phyloP scores from a whole-genome alignment of 495 filamentous ascomycete genomes.

The Tuber microsphaerosporum region DNA sequence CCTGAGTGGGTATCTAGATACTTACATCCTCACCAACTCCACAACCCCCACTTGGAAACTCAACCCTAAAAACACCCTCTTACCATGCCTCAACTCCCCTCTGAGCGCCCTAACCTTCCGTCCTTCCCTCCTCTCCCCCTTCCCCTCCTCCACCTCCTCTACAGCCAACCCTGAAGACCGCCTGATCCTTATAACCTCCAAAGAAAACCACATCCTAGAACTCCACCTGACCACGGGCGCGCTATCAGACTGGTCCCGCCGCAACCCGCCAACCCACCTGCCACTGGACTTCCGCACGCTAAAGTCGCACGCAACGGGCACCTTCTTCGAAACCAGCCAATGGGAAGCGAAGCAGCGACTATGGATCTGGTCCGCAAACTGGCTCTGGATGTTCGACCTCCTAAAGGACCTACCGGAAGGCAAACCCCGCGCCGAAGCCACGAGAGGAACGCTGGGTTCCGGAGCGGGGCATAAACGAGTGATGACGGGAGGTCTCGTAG shows the following conservation, averaged over 20 bases:
- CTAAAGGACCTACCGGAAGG: slow-evolving; percentile 58
- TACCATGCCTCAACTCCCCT: slow-evolving; percentile 69
- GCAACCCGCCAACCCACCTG: slow-evolving; percentile 64
- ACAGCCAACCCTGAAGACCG: slow-evolving; percentile 50
- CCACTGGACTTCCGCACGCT: slow-evolving; percentile 63
- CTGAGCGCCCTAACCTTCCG: slow-evolving; percentile 71
- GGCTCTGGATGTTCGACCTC: slow-evolving; percentile 90
- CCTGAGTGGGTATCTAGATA: slow-evolving; percentile 77
- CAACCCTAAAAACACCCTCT: slow-evolving; percentile 58
- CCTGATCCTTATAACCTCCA: slow-evolving; percentile 67
- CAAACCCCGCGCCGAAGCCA: slow-evolving; percentile 24
- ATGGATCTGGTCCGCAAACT: slow-evolving; percentile 79
- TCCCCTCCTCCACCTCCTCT: slow-evolving; percentile 41
- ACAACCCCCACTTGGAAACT: slow-evolving; percentile 55
- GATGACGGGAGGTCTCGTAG: slow-evolving; percentile 4
- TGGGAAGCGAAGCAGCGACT: slow-evolving; percentile 51
- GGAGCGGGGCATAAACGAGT: slow-evolving; percentile 41
- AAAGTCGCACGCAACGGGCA: slow-evolving; percentile 70
- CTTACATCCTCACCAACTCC: slow-evolving; percentile 62
- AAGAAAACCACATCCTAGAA: slow-evolving; percentile 61
- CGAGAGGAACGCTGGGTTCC: slow-evolving; percentile 18
- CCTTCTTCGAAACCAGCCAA: slow-evolving; percentile 66
- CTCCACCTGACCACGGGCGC: slow-evolving; percentile 67
- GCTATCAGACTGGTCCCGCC: slow-evolving; percentile 74
- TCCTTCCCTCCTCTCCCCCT: slow-evolving; percentile 43